Evolutionary conservation across 2,329 filamentous ascomycete genomes (phyloP).

Genomic region (Colletotrichum falcatum): DNA sequence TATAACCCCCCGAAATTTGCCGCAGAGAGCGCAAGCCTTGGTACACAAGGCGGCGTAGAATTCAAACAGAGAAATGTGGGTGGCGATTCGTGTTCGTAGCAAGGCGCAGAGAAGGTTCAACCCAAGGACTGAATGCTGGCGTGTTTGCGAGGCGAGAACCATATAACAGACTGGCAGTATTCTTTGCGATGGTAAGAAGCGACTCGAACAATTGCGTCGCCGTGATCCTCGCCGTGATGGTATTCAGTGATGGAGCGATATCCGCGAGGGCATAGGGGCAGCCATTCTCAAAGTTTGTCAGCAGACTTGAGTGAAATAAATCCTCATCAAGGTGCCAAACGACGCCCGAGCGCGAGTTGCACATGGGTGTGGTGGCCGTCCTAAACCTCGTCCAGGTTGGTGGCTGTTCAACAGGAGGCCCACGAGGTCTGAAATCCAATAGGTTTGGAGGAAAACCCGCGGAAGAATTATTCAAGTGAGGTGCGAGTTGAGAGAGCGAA

Average conservation of each 20-base stretch:
- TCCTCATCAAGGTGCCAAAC: too few relatives aligned
- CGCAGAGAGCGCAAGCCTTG: conserved; percentile 46
- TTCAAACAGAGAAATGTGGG: conserved; percentile 41
- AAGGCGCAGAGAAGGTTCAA: conserved; percentile 49
- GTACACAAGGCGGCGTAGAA: conserved; percentile 43
- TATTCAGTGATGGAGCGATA: conserved; percentile 44
- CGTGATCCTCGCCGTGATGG: conserved; percentile 43
- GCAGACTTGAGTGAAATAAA: too few relatives aligned
- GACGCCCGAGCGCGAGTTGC: too few relatives aligned
- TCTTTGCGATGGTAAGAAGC: conserved; percentile 49
- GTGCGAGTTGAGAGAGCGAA: conserved; percentile 15
- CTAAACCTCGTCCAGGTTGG: conserved; percentile 7
- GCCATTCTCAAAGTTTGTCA: conserved; percentile 16
- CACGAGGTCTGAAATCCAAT: neutral
- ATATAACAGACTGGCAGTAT: conserved; percentile 36
- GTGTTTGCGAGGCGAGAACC: too few relatives aligned
- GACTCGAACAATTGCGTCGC: conserved; percentile 47
- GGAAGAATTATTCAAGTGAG: neutral
- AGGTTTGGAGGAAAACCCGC: conserved; percentile 5
- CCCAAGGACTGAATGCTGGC: too few relatives aligned
- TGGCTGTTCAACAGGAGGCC: conserved; percentile 14
- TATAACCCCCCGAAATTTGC: conserved; percentile 44
- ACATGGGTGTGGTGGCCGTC: neutral
- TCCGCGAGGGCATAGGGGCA: conserved; percentile 54
- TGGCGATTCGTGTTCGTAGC: conserved; percentile 46